These are phyloP conservation scores for Tieghemostelium lacteum DNA, from an alignment of 78 protist species.

Conservation along the genomic window DNA sequence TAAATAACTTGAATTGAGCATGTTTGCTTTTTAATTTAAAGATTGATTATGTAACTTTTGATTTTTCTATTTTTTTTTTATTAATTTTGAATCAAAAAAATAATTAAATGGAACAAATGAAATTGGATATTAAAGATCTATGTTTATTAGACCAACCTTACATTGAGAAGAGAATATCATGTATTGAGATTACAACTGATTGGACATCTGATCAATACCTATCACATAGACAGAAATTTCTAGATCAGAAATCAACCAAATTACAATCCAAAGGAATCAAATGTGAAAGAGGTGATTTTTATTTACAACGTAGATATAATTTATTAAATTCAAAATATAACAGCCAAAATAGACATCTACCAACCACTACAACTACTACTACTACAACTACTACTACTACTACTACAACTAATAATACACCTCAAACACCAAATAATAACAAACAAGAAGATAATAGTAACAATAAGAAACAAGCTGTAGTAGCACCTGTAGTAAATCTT, in stretches of 20 bases:
- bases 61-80: too few relatives aligned
- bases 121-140: neutral
- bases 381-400: neutral
- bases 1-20: too few relatives aligned
- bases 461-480: neutral
- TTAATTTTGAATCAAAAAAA: neutral
- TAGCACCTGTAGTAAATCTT: neutral
- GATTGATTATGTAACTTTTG: neutral
- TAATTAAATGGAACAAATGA: neutral
- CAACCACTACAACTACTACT: neutral
- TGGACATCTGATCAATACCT: constrained; percentile 38
- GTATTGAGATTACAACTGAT: constrained; percentile 57
- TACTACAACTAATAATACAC: neutral
- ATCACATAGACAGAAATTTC: neutral
- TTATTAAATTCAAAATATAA: constrained; percentile 44
- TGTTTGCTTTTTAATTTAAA: neutral
- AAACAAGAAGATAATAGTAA: neutral
- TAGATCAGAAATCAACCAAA: constrained; percentile 30
- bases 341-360: neutral
- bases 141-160: constrained; percentile 19
- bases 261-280: constrained; percentile 10
- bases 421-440: neutral
- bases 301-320: constrained; percentile 46
- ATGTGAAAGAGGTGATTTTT: constrained; percentile 72
- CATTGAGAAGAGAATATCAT: constrained; percentile 18